Evolutionary conservation across 495 filamentous ascomycete species (phyloP), one percentile per base, ranked within the genome.

Genomic region (Annulohypoxylon maeteangense): DNA sequence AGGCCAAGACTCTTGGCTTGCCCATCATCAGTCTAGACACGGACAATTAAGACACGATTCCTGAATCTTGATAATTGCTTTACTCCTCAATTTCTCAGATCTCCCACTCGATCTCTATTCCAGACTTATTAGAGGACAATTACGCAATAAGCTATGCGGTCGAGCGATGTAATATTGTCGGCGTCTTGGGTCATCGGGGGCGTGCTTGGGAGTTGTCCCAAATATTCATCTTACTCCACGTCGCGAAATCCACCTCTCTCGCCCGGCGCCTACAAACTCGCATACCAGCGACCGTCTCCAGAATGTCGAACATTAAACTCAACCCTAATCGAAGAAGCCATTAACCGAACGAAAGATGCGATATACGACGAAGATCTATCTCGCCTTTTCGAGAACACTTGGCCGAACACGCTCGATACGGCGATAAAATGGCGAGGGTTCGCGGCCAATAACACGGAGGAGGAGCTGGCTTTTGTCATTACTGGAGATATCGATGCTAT

Each of bases 401-500:
- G 85, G 68, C 85, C 88, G 0, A 89, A 88, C 66, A 89, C 88
- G 2, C 78, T 90, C 40, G 88, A 90, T 69, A 89, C 88, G 18
- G 85, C 87, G 29, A 80, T 90, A 56, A 87, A 83, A 74, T 90
- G 86, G 87, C 82, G 83, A 29, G 88, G 88, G 20, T 84, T 82
- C 60, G 85, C 88, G 20, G 54, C 74, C 6, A 78, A 65, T 6
- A 72, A 73, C 16, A 85, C 87, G 5, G 87, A 87, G 53, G 86
- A 90, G 67, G 88, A 91, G 75, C 78, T 90, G 45, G 86, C 87
- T 8, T 90, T 89, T 67, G 78, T 90, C 27, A 88, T 90, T 68
- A 90, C 88, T 11, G 87, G 88, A 25, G 87, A 90, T 71, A 89
- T 89, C 77, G 85, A 90, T 66, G 88, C 87, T 23, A 89, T 90